These are phyloP conservation scores for Coniella vitis DNA, from an alignment of 2,329 filamentous ascomycete genomes.

Conservation along the genomic window DNA sequence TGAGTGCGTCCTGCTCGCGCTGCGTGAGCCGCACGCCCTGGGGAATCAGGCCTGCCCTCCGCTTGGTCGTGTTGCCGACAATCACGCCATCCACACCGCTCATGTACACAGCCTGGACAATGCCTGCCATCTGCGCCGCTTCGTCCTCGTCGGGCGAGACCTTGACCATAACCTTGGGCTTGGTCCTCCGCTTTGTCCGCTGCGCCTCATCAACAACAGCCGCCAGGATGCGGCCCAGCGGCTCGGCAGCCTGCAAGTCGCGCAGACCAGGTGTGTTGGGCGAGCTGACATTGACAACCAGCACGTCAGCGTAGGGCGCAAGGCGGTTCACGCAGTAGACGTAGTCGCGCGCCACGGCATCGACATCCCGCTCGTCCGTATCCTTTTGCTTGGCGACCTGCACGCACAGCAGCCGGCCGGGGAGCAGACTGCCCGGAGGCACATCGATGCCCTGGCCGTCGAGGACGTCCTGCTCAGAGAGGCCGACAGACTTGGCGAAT, in stretches of 20 bases:
- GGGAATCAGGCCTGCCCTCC: slow-evolving; percentile 64
- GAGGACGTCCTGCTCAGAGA: slow-evolving; percentile 67
- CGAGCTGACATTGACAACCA: slow-evolving; percentile 97
- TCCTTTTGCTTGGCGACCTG: slow-evolving; percentile 97
- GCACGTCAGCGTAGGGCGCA: slow-evolving; percentile 82
- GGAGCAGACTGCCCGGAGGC: slow-evolving; percentile 70
- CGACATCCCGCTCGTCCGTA: slow-evolving; percentile 77
- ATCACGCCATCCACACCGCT: slow-evolving; percentile 93
- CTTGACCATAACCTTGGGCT: slow-evolving; percentile 91
- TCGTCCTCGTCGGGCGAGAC: slow-evolving; percentile 93
- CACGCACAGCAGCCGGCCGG: slow-evolving; percentile 75
- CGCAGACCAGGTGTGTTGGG: slow-evolving; percentile 92
- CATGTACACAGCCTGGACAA: slow-evolving; percentile 75
- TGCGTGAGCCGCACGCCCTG: slow-evolving; percentile 56
- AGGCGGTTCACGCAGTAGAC: slow-evolving; percentile 82
- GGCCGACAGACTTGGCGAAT: slow-evolving; percentile 65
- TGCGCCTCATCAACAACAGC: slow-evolving; percentile 77
- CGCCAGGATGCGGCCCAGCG: slow-evolving; percentile 70
- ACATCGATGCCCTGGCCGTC: slow-evolving; percentile 65
- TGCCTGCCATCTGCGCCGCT: slow-evolving; percentile 75
- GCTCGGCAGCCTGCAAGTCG: slow-evolving; percentile 77
- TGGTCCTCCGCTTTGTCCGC: slow-evolving; percentile 55
- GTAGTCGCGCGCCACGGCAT: slow-evolving; percentile 74
- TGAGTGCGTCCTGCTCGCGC: slow-evolving; percentile 60
- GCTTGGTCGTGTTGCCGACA: slow-evolving; percentile 94